phyloP scores from a whole-genome alignment of 345 rosid species.

The Dipteronia sinensis region DNA sequence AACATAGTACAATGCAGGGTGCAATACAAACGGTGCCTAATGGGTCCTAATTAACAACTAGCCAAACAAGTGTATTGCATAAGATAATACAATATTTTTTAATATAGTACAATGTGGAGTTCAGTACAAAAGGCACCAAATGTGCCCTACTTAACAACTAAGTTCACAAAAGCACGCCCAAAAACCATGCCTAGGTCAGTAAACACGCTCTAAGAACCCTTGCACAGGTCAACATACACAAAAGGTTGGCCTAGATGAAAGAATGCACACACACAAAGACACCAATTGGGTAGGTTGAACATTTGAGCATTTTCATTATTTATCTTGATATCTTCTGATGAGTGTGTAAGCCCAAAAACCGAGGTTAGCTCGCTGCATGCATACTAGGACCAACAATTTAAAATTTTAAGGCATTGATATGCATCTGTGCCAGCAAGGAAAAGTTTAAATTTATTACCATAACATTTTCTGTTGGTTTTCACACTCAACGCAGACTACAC shows the following conservation, averaged over 20 bases:
- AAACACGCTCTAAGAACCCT: neutral
- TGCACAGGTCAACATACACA: neutral
- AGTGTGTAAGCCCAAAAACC: neutral
- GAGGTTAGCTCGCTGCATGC: neutral
- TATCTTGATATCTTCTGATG: neutral
- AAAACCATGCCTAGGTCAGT: neutral
- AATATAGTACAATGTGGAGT: neutral
- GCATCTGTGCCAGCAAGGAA: neutral
- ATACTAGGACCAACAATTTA: neutral
- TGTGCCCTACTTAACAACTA: neutral
- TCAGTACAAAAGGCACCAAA: too few species aligned
- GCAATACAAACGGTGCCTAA: neutral
- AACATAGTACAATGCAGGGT: neutral
- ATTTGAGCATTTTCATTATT: neutral
- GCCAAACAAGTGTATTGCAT: neutral
- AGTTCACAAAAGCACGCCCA: neutral
- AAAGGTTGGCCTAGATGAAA: neutral
- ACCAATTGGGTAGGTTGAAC: neutral
- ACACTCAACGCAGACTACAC: neutral
- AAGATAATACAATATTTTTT: neutral
- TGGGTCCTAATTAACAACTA: neutral
- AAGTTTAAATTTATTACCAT: neutral
- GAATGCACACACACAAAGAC: neutral
- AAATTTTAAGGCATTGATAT: neutral
- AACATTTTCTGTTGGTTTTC: neutral